Evolutionary conservation across 2,329 filamentous ascomycete species (phyloP).

Genomic region (Parastagonospora nodorum): DNA sequence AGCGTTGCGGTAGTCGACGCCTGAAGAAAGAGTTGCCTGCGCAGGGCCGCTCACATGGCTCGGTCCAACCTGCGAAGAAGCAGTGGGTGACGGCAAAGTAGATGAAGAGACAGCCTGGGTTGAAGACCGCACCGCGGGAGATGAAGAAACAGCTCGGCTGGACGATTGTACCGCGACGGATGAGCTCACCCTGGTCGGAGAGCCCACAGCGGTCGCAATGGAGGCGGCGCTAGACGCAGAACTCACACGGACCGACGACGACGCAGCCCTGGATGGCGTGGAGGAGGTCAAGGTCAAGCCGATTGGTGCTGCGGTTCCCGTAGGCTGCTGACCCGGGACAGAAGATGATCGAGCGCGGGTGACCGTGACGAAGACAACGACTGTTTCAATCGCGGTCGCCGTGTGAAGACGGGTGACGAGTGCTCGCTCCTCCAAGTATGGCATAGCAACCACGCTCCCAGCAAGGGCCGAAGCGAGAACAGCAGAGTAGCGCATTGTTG

Average conservation of each 20-base stretch:
- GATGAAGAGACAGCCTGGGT: conserved; percentile 9
- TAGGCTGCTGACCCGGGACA: background rate
- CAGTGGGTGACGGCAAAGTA: conserved; percentile 3
- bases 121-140: background rate
- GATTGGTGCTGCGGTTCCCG: background rate
- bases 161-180: too few species aligned
- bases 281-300: background rate
- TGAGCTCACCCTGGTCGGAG: too few species aligned
- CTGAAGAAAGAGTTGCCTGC: conserved; percentile 32
- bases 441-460: conserved; percentile 29
- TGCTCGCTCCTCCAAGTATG: conserved; percentile 13
- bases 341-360: conserved; percentile 2
- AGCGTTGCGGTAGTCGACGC: conserved; percentile 34
- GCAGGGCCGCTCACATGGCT: conserved; percentile 16
- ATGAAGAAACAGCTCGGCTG: background rate
- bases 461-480: conserved; percentile 32
- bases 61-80: background rate
- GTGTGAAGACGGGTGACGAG: conserved; percentile 29
- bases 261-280: conserved; percentile 4
- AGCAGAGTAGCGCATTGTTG: conserved; percentile 34
- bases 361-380: conserved; percentile 26
- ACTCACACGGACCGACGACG: background rate
- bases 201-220: background rate
- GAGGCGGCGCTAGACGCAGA: background rate
- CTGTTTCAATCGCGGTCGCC: conserved; percentile 22